phyloP scores from a whole-genome alignment of 805 yeast species.

The Kregervanrija fluxuum region DNA sequence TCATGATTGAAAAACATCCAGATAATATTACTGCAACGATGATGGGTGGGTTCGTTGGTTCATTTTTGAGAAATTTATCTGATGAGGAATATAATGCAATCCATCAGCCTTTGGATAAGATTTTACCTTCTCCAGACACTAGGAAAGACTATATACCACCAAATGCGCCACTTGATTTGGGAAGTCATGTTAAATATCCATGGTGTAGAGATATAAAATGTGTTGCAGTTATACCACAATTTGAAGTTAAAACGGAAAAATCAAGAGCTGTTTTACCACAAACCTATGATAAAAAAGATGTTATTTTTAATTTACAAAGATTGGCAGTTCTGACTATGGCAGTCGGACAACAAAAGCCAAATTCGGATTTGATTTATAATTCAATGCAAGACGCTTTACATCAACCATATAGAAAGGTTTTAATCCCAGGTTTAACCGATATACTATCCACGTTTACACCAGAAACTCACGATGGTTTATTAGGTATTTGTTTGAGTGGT shows the following conservation, averaged over 20 bases:
- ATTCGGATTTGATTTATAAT: constrained; percentile 75
- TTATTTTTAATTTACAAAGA: constrained; percentile 90
- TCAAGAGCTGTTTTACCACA: constrained; percentile 86
- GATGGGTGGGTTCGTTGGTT: constrained; percentile 98
- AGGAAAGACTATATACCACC: constrained; percentile 60
- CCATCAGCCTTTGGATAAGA: constrained; percentile 79
- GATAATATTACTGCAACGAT: constrained; percentile 98
- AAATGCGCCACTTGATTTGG: constrained; percentile 78
- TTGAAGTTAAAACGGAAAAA: constrained; percentile 89
- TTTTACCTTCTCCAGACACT: constrained; percentile 44
- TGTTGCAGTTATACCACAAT: constrained; percentile 85
- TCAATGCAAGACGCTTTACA: constrained; percentile 97
- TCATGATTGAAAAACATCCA: constrained; percentile 97
- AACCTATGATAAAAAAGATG: constrained; percentile 69
- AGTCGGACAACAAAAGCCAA: constrained; percentile 70
- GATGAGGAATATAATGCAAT: constrained; percentile 66
- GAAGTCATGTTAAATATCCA: constrained; percentile 79
- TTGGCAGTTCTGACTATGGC: constrained; percentile 90
- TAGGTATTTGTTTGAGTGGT: constrained; percentile 93
- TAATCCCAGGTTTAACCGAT: constrained; percentile 86
- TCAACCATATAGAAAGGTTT: constrained; percentile 90
- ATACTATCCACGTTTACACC: constrained; percentile 79
- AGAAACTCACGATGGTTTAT: constrained; percentile 68
- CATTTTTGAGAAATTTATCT: constrained; percentile 75
- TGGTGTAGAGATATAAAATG: constrained; percentile 83